These are phyloP conservation scores for Schoenoplectus tabernaemontani DNA, from an alignment of 202 grass and related monocot species.

Conservation along the genomic window DNA sequence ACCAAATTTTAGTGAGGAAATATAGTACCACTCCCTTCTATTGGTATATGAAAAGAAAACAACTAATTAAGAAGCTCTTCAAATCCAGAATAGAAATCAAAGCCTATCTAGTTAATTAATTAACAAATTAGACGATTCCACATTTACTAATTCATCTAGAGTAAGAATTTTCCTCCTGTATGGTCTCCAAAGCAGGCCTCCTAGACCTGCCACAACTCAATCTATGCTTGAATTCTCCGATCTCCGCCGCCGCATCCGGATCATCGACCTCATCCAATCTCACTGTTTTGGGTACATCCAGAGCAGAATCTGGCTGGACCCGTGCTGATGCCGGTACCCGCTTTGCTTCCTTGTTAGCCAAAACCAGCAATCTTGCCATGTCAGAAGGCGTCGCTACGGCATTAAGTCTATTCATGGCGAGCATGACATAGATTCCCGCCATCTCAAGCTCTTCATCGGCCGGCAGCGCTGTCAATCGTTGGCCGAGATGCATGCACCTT, in stretches of 20 bases:
- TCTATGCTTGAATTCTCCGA: constrained; percentile 54
- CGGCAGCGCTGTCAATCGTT: constrained; percentile 40
- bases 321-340: constrained; percentile 29
- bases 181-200: constrained; percentile 70
- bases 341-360: constrained; percentile 35
- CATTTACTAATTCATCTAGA: constrained; percentile 13
- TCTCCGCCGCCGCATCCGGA: constrained; percentile 27
- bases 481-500: constrained; percentile 29
- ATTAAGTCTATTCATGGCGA: constrained; percentile 71
- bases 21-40: background rate
- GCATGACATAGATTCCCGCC: constrained; percentile 39
- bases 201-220: constrained; percentile 46
- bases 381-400: constrained; percentile 31
- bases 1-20: background rate
- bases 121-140: background rate
- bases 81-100: background rate
- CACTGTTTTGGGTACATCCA: background rate
- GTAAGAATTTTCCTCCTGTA: constrained; percentile 49
- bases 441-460: constrained; percentile 84
- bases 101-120: background rate
- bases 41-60: background rate
- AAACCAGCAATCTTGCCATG: constrained; percentile 37
- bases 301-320: constrained; percentile 25
- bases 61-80: background rate
- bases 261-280: constrained; percentile 48